Base-by-base conservation (phyloP, 1,284 basidiomycete genomes). In the Puccinia triticina region DNA sequence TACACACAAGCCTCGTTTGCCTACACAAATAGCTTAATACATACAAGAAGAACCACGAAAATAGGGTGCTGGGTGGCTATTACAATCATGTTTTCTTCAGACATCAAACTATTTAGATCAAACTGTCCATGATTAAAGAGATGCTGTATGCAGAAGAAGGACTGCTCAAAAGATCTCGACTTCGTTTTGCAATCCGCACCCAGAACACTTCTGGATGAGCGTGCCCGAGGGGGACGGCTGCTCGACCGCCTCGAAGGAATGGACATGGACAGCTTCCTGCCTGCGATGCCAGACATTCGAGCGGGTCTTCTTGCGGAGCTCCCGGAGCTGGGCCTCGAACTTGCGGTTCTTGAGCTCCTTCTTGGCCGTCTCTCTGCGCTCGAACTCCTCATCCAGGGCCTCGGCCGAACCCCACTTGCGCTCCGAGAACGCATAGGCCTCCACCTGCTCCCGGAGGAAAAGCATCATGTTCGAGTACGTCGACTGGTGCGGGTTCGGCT, bases 391-490 rank as follows among this genome's bases (percentile, higher is more conserved):
- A 85, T 99, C 97, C 57, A 99, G 88, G 0, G 92, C 94, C 86
- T 96, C 94, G 14, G 94, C 90, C 0, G 94, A 94, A 0, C 94
- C 95, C 97, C 97, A 99, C 88, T 98, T 99, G 85, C 93, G 92
- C 14, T 84, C 84, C 14, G 86, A 86, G 92, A 94, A 98, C 1
- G 97, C 96, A 87, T 96, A 98, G 37, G 92, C 92, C 87, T 99
- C 97, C 2, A 99, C 95, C 88, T 98, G 96, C 85, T 89, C 92
- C 34, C 97, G 92, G 10, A 98, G 90, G 88, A 95, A 99, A 34
- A 99, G 90, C 97, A 99, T 99, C 97, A 99, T 99, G 89, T 99
- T 99, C 72, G 93, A 93, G 87, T 95, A 99, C 0, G 95, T 97
- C 32, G 95, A 94, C 84, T 94, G 94, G 88, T 99, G 96, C 1